Conservation (phyloP, 2,329 filamentous ascomycete species). For the Pseudonectria foliicola region DNA sequence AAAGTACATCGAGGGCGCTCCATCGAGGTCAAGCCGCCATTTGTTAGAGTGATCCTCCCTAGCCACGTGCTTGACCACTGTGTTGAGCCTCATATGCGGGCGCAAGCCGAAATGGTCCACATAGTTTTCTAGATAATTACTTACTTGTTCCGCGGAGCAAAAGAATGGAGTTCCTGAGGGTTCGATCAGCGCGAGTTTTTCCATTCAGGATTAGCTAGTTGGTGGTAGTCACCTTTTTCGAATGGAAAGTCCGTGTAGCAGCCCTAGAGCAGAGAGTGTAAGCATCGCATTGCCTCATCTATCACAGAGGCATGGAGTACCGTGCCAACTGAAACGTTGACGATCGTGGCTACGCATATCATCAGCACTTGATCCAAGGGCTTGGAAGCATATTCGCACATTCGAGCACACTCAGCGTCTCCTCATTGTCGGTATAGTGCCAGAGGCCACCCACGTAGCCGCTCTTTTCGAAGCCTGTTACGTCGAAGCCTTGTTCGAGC, state of each 20-base stretch:
- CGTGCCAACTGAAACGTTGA: slow-evolving; percentile 18
- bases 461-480: slow-evolving; percentile 35
- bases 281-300: slow-evolving; percentile 1
- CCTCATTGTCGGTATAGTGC: slow-evolving; percentile 30
- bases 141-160: slow-evolving; percentile 20
- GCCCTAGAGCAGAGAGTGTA: slow-evolving; percentile 19
- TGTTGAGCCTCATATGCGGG: slow-evolving; percentile 21
- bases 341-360: slow-evolving; percentile 15
- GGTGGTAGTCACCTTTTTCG: slow-evolving; percentile 14
- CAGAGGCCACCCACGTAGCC: slow-evolving; percentile 36
- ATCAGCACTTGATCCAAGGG: not conserved
- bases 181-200: slow-evolving; percentile 1
- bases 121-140: slow-evolving; percentile 28
- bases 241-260: slow-evolving; percentile 32
- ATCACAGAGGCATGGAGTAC: slow-evolving; percentile 4
- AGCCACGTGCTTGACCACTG: slow-evolving; percentile 14
- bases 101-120: slow-evolving; percentile 27
- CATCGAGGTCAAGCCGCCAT: slow-evolving; percentile 25
- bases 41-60: slow-evolving; percentile 7
- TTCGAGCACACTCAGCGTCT: slow-evolving; percentile 27
- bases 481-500: slow-evolving; percentile 37
- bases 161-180: slow-evolving; percentile 12
- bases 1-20: slow-evolving; percentile 16
- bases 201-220: not conserved
- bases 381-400: slow-evolving; percentile 22